Evolutionary conservation across 345 rosid genomes (phyloP), one percentile per base, ranked within the genome.

Genomic region (Isatis tinctoria): DNA sequence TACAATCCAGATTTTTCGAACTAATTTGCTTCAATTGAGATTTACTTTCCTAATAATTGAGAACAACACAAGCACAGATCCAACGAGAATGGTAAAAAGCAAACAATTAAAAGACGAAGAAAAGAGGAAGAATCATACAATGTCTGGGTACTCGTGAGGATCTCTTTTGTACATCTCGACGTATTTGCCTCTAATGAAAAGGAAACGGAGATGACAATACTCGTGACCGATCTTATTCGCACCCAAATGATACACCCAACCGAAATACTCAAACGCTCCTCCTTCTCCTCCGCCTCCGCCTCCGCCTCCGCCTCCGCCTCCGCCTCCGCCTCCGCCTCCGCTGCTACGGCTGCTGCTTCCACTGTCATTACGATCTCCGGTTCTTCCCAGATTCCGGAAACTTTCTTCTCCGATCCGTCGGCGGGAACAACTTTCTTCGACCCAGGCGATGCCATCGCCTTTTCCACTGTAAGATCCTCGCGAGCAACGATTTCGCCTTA

Each of bases 101-200:
- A 30, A 30, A 30, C 30, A 27, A 27, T 27, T 27, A 30, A 30
- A 30, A 30, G 5, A 30, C 5, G 17, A 40, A 24, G n/a, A n/a
- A 13, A 32, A 17, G 39, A 40, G 22, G 53, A 41, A 16, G 49
- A 59, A 36, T 0, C 89, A 67, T 84, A 94, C 98, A 84, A 88
- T 84, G 79, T 92, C 97, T 9, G 93, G 93, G 49, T 79, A 83
- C 70, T 91, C 92, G 17, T 90, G 96, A 73, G 98, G 98, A 79
- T 94, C 96, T 70, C 91, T 87, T 77, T 85, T 94, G 77, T 90
- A 92, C 99, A 95, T 87, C 84, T 86, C 84, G 6, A 95, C 93
- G 37, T 81, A 83, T 85, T 86, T 92, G 73, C 99, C 96, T 76
- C 86, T 81, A 2, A 95, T 78, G 78, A 76, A 86, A 40, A 92